Conservation (phyloP, 2,329 filamentous ascomycete genomes). For the Aureobasidium namibiae region DNA sequence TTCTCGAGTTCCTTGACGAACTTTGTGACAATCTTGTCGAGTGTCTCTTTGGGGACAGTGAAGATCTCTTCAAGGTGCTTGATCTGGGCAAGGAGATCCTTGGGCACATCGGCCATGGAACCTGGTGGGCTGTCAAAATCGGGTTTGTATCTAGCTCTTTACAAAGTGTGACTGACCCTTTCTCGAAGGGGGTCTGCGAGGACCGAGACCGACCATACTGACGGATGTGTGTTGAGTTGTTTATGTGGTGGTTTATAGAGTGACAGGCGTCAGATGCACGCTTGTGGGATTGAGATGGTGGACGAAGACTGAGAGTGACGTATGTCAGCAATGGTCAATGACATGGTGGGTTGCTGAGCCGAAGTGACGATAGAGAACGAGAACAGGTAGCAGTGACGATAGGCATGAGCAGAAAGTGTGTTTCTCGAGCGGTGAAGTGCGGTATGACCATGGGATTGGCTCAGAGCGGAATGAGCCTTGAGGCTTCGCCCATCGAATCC, state of each 20-base stretch:
- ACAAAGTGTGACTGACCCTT: constrained; percentile 56
- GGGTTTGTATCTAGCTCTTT: constrained; percentile 1
- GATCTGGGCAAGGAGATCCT: constrained; percentile 74
- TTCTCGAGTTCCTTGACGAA: constrained; percentile 84
- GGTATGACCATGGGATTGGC: background rate
- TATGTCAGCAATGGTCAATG: background rate
- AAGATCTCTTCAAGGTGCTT: constrained; percentile 77
- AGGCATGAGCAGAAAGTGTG: background rate
- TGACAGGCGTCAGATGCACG: background rate
- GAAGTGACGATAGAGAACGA: background rate
- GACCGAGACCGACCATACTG: constrained; percentile 57
- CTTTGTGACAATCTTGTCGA: constrained; percentile 85
- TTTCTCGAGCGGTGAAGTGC: background rate
- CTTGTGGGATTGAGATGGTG: background rate
- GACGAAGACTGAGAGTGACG: background rate
- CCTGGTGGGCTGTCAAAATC: constrained; percentile 42
- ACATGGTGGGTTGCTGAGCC: too few species aligned
- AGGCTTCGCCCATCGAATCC: background rate
- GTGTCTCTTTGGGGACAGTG: constrained; percentile 65
- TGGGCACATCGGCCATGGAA: constrained; percentile 84
- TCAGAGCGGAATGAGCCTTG: background rate
- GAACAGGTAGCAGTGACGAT: background rate
- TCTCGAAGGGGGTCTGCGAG: constrained; percentile 57
- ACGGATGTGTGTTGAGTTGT: constrained; percentile 16
- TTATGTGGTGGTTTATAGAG: background rate